Percentiles rank a stretch among this genome's conserved stretches.
Conservation (phyloP, 176 grass and related monocot species). For the Oryza brachyantha region DNA sequence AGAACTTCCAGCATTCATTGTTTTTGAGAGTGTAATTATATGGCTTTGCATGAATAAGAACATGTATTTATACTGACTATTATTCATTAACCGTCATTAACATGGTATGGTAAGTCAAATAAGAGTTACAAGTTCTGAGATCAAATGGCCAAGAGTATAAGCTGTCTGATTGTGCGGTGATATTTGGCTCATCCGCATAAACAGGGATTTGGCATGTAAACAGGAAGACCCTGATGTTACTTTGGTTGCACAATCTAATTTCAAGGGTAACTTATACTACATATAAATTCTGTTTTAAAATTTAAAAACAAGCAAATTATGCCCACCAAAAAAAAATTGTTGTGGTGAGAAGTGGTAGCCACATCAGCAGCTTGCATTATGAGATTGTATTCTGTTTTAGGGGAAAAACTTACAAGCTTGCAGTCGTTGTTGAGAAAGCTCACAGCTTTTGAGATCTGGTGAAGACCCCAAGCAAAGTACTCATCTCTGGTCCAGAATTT, state of each 20-base stretch:
- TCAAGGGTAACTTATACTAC: not conserved
- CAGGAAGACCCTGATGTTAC: not conserved
- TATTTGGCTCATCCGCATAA: not conserved
- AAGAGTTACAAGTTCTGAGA: not conserved
- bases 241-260: slow-evolving; percentile 3
- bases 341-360: not conserved
- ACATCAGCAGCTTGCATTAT: slow-evolving; percentile 8
- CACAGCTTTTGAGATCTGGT: slow-evolving; percentile 98
- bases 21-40: not conserved
- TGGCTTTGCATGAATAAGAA: not conserved
- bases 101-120: not conserved
- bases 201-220: not conserved
- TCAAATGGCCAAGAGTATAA: slow-evolving; percentile 1
- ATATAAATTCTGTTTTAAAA: not conserved
- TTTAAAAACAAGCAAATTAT: not conserved
- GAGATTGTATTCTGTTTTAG: not conserved
- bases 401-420: slow-evolving; percentile 74
- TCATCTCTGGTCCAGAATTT: slow-evolving; percentile 72
- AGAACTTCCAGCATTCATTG: not conserved
- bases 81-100: not conserved
- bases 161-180: not conserved
- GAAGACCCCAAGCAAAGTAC: slow-evolving; percentile 98
- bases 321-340: not conserved
- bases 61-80: not conserved
- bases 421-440: slow-evolving; percentile 99